Evolutionary conservation across 2,329 filamentous ascomycete species (phyloP).

Genomic region (Sporothrix protearum): DNA sequence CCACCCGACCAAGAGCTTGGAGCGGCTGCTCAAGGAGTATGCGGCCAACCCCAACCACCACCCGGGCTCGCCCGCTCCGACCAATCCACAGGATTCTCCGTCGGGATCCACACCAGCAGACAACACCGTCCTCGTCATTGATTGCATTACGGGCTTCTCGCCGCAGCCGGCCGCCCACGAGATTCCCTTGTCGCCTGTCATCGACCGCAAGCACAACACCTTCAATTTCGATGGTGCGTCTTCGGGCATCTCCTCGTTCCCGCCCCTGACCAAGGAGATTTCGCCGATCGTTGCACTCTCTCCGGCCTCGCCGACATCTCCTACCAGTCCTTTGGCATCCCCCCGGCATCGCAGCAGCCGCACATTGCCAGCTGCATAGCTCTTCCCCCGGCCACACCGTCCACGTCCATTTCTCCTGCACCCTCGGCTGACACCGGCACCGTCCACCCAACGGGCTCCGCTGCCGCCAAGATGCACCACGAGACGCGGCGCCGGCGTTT

Average conservation of each 20-base stretch:
- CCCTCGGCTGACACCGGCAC: neutral
- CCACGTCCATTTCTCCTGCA: neutral
- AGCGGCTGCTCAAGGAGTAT: conserved; percentile 44
- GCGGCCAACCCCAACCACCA: conserved; percentile 34
- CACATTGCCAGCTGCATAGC: conserved; percentile 7
- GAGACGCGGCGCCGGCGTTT: conserved; percentile 56
- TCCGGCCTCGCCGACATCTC: neutral
- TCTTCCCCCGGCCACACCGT: neutral
- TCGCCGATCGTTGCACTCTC: conserved; percentile 25
- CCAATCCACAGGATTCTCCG: neutral
- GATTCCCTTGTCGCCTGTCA: conserved; percentile 49
- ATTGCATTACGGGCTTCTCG: conserved; percentile 57
- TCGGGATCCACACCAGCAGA: neutral
- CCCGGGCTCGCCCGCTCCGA: conserved; percentile 33
- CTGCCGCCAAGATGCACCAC: conserved; percentile 51
- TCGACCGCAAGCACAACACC: conserved; percentile 36
- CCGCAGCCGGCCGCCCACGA: conserved; percentile 43
- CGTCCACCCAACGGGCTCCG: neutral
- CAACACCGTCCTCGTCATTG: conserved; percentile 54
- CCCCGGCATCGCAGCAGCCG: neutral
- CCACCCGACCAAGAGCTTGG: conserved; percentile 45
- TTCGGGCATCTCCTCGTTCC: conserved; percentile 23
- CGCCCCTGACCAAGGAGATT: conserved; percentile 27
- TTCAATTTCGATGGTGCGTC: conserved; percentile 26
- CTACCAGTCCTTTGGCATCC: neutral